Evolutionary conservation across 1,284 basidiomycete genomes (phyloP), one percentile per base, ranked within the genome.

Genomic region (Malassezia sp.): DNA sequence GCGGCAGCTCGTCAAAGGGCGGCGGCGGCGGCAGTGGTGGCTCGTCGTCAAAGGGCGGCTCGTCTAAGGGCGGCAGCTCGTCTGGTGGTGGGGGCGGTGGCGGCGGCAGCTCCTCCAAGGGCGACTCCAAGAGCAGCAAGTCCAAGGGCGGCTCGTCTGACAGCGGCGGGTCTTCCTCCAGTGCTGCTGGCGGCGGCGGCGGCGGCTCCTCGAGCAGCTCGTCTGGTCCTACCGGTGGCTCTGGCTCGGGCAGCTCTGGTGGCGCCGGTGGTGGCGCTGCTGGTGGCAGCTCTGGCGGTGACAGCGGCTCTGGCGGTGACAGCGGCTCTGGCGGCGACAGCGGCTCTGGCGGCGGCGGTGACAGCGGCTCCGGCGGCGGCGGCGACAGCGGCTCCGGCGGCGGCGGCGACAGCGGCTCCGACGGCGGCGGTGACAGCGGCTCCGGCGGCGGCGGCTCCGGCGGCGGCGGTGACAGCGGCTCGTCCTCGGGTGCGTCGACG

Each of bases 171-270:
- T 40, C 38, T 3, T 33, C 43, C 12, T 12, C 37, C 24, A 39
- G 39, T 33, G 36, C 22, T 37, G 42, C 26, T 38, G 42, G n/a
- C 34, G 42, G 22, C 18, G 42, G 12, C 22, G 45, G 32, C 26
- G 39, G 44, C 9, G 24, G 5, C 23, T 46, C 44, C 24, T 33
- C 26, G 18, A 22, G 30, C 18, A 21, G 11, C 7, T 24, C 20
- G 5, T 29, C 41, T 18, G 38, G 22, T 24, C 24, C 24, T 27
- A 4, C 26, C 11, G 15, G 17, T 32, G 29, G 31, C 38, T 41
- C 38, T 15, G 24, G 14, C 23, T 18, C 6, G n/a, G 41, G 1
- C 17, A 3, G 11, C 29, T 29, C 38, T 8, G 18, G 27, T 27
- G 17, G 18, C 18, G 32, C 30, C n/a, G 34, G 24, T 17, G 27